These are phyloP conservation scores for Cucurbitaria berberidis DNA, from an alignment of 2,329 filamentous ascomycete genomes.

Conservation along the genomic window DNA sequence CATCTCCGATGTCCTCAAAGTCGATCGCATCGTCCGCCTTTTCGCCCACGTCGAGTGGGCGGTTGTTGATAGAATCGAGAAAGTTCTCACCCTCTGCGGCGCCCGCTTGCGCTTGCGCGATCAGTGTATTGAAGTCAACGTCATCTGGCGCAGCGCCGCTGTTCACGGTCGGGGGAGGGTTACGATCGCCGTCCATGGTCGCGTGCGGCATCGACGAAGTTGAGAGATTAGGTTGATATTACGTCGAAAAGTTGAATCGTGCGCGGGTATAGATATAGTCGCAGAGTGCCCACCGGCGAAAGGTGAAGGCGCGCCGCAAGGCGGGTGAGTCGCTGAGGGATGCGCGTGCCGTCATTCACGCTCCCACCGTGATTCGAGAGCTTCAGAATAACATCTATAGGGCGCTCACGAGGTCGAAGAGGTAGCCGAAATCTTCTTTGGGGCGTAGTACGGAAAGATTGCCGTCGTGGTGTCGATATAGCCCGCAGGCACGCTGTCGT, in stretches of 20 bases:
- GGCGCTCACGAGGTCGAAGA: not conserved
- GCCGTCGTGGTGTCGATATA: slow-evolving; percentile 10
- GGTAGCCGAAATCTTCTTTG: not conserved
- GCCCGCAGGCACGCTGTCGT: slow-evolving; percentile 27
- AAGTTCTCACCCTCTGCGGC: slow-evolving; percentile 30
- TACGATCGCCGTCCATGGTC: slow-evolving; percentile 31
- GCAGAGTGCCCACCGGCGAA: slow-evolving; percentile 1
- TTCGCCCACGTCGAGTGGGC: slow-evolving; percentile 60
- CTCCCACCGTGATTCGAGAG: slow-evolving; percentile 7
- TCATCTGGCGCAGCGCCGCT: slow-evolving; percentile 25
- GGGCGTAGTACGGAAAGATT: not conserved
- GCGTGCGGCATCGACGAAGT: slow-evolving; percentile 20
- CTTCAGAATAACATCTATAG: not conserved
- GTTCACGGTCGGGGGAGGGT: slow-evolving; percentile 11
- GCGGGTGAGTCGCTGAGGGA: slow-evolving; percentile 19
- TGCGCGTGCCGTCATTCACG: slow-evolving; percentile 31
- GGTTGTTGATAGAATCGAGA: slow-evolving; percentile 34
- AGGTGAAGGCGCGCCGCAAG: slow-evolving; percentile 22
- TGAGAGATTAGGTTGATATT: not conserved
- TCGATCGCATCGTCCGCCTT: slow-evolving; percentile 94
- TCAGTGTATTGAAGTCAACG: slow-evolving; percentile 26
- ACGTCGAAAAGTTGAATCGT: not conserved
- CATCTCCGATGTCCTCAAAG: slow-evolving; percentile 88
- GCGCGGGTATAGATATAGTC: slow-evolving; percentile 6
- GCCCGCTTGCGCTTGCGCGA: slow-evolving; percentile 28